Percentiles rank a stretch among this genome's conserved stretches.
Conservation (phyloP, 2,329 filamentous ascomycete genomes). For the Elsinoe perseae region DNA sequence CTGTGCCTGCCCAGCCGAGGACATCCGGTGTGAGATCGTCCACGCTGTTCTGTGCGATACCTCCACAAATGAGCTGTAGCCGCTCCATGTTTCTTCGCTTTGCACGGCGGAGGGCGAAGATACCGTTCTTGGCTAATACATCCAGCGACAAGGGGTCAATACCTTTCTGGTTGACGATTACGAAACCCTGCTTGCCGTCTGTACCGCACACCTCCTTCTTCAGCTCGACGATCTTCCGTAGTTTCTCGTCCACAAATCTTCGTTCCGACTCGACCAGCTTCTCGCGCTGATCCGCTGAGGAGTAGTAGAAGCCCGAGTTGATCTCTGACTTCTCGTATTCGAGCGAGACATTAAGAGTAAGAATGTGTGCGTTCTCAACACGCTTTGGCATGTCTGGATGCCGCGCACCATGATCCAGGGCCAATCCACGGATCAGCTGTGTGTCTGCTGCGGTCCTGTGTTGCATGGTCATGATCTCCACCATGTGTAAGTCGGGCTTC, state of each 20-base stretch:
- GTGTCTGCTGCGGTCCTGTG: slow-evolving; percentile 94
- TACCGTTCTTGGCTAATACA: slow-evolving; percentile 95
- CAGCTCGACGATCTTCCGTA: slow-evolving; percentile 93
- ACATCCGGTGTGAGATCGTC: slow-evolving; percentile 83
- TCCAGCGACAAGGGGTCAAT: slow-evolving; percentile 95
- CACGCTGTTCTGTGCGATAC: slow-evolving; percentile 87
- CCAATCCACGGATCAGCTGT: slow-evolving; percentile 86
- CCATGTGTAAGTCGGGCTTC: slow-evolving; percentile 97
- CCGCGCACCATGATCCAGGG: slow-evolving; percentile 87
- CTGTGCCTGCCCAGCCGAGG: slow-evolving; percentile 89
- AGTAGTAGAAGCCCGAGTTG: slow-evolving; percentile 99
- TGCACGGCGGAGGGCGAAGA: slow-evolving; percentile 83
- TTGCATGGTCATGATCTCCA: slow-evolving; percentile 99
- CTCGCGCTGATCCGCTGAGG: slow-evolving; percentile 88
- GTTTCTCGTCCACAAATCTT: slow-evolving; percentile 88
- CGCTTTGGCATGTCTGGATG: slow-evolving; percentile 98
- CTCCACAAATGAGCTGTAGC: slow-evolving; percentile 88
- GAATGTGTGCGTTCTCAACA: slow-evolving; percentile 88
- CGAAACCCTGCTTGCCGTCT: slow-evolving; percentile 90
- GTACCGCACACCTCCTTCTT: slow-evolving; percentile 96
- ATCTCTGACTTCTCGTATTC: slow-evolving; percentile 99
- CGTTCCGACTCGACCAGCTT: slow-evolving; percentile 98
- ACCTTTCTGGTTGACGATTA: slow-evolving; percentile 98
- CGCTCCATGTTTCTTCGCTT: slow-evolving; percentile 99
- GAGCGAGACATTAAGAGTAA: slow-evolving; percentile 91